Percentiles rank a stretch among this genome's conserved stretches.
These are phyloP conservation scores for Basidiobolus meristosporus DNA, from an alignment of 371 early-diverging fungal genomes.

Conservation along the genomic window DNA sequence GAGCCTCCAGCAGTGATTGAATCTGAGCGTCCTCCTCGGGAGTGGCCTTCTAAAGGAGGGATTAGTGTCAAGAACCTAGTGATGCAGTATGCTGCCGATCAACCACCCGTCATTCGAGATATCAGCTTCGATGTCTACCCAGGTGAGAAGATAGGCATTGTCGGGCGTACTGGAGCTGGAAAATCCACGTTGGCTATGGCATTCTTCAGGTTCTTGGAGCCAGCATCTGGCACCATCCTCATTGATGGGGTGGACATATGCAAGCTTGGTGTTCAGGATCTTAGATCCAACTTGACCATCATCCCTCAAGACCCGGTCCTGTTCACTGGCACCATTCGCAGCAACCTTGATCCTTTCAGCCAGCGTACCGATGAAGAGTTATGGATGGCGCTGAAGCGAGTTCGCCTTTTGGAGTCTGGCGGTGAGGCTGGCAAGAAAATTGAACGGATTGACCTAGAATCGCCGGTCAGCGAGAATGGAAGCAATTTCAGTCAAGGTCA, in stretches of 20 bases:
- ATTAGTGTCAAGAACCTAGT: slow-evolving; percentile 32
- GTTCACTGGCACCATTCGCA: slow-evolving; percentile 40
- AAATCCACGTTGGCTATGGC: slow-evolving; percentile 47
- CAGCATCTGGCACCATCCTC: slow-evolving; percentile 27
- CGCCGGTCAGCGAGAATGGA: slow-evolving; percentile 40
- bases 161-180: slow-evolving; percentile 42
- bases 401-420: slow-evolving; percentile 11
- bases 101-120: slow-evolving; percentile 31
- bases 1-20: slow-evolving; percentile 31
- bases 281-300: slow-evolving; percentile 40
- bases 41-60: slow-evolving; percentile 39
- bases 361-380: slow-evolving; percentile 33
- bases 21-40: slow-evolving; percentile 15
- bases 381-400: slow-evolving; percentile 37
- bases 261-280: slow-evolving; percentile 32
- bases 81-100: slow-evolving; percentile 33
- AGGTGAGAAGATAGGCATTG: slow-evolving; percentile 35
- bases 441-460: slow-evolving; percentile 16
- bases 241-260: slow-evolving; percentile 49
- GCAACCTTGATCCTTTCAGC: slow-evolving; percentile 43
- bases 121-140: slow-evolving; percentile 25
- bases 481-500: slow-evolving; percentile 62
- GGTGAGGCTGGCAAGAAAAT: slow-evolving; percentile 5
- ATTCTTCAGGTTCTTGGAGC: slow-evolving; percentile 49
- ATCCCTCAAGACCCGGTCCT: slow-evolving; percentile 57